These are phyloP conservation scores for Clonostachys chloroleuca DNA, from an alignment of 2,329 filamentous ascomycete genomes.

Conservation along the genomic window DNA sequence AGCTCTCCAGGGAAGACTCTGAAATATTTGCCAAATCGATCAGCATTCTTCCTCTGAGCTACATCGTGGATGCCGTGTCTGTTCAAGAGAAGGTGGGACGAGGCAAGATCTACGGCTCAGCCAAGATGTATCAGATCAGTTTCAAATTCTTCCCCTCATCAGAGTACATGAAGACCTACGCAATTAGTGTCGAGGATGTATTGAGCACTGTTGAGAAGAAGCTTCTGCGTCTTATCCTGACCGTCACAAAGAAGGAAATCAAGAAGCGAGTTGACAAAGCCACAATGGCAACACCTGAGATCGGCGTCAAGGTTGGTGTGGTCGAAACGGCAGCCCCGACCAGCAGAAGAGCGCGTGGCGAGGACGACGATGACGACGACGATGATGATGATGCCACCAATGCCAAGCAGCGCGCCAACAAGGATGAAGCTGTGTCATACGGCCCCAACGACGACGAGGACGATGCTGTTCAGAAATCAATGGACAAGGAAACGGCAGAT, in stretches of 20 bases:
- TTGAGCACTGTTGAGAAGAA: slow-evolving; percentile 74
- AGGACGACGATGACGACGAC: slow-evolving; percentile 66
- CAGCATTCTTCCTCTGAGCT: slow-evolving; percentile 76
- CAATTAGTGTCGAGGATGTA: slow-evolving; percentile 75
- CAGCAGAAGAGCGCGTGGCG: slow-evolving; percentile 28
- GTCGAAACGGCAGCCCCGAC: slow-evolving; percentile 42
- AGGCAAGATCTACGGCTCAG: slow-evolving; percentile 60
- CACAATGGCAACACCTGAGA: slow-evolving; percentile 70
- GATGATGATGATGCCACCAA: slow-evolving; percentile 76
- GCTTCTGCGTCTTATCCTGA: slow-evolving; percentile 69
- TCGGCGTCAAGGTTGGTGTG: slow-evolving; percentile 51
- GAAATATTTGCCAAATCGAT: slow-evolving; percentile 89
- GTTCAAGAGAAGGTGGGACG: slow-evolving; percentile 77
- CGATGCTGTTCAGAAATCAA: slow-evolving; percentile 62
- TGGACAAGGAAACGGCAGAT: slow-evolving; percentile 55
- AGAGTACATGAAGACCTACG: slow-evolving; percentile 84
- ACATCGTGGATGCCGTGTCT: slow-evolving; percentile 76
- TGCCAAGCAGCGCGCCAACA: slow-evolving; percentile 71
- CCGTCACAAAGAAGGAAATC: slow-evolving; percentile 70
- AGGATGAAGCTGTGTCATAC: slow-evolving; percentile 79
- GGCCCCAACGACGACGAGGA: slow-evolving; percentile 93
- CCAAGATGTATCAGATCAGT: slow-evolving; percentile 80
- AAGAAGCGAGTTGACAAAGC: slow-evolving; percentile 70
- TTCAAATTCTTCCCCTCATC: slow-evolving; percentile 79
- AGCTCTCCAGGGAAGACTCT: slow-evolving; percentile 63